phyloP scores from a whole-genome alignment of 202 grass and related monocot species.

The Miscanthus sacchariflorus region DNA sequence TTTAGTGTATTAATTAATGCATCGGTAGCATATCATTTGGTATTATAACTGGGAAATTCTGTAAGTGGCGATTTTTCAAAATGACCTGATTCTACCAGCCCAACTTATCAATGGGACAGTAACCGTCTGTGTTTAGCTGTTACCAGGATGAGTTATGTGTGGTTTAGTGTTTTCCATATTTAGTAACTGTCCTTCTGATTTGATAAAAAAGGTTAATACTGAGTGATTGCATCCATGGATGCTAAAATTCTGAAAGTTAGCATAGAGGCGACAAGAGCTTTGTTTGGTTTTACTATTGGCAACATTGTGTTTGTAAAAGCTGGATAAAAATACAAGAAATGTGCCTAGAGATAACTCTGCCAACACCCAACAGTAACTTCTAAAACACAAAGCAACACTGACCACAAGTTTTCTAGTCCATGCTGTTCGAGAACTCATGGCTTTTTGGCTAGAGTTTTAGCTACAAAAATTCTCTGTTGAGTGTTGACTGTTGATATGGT shows the following conservation, averaged over 20 bases:
- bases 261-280: not conserved
- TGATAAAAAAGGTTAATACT: conserved; percentile 13
- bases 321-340: not conserved
- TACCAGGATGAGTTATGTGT: not conserved
- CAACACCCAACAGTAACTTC: not conserved
- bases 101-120: not conserved
- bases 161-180: not conserved
- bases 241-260: conserved; percentile 2
- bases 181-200: conserved; percentile 19
- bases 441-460: conserved; percentile 16
- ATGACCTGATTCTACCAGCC: not conserved
- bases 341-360: conserved; percentile 2
- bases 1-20: conserved; percentile 11
- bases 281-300: conserved; percentile 8
- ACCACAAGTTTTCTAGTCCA: not conserved
- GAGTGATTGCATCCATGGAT: not conserved
- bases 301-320: conserved; percentile 19
- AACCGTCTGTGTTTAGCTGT: not conserved
- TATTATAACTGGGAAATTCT: not conserved
- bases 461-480: conserved; percentile 4
- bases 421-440: not conserved
- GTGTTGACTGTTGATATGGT: not conserved
- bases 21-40: not conserved
- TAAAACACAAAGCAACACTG: not conserved
- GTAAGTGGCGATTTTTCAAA: not conserved